Conservation (phyloP, 495 filamentous ascomycete genomes). For the Sordaria brevicollis region DNA sequence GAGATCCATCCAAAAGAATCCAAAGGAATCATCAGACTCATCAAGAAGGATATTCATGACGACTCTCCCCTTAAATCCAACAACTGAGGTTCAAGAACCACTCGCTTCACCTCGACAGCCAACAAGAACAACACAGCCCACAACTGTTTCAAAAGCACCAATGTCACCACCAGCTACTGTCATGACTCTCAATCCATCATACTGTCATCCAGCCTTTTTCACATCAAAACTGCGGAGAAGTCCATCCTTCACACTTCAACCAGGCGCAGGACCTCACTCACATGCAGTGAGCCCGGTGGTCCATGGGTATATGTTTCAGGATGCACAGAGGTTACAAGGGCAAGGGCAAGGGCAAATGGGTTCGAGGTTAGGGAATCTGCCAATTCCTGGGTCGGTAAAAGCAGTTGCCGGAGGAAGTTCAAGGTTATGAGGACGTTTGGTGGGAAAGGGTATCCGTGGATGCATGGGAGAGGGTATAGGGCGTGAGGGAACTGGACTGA, state of each 20-base stretch:
- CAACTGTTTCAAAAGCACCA: not conserved
- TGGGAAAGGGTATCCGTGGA: not conserved
- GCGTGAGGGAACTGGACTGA: too few species aligned
- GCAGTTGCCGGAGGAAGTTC: slow-evolving; percentile 3
- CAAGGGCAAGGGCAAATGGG: slow-evolving; percentile 11
- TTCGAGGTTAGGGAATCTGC: not conserved
- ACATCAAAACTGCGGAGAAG: slow-evolving; percentile 37
- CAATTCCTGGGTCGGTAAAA: not conserved
- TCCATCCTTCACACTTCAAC: slow-evolving; percentile 17
- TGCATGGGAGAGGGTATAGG: not conserved
- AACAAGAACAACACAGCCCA: not conserved
- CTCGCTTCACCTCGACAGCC: not conserved
- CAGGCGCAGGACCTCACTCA: slow-evolving; percentile 13
- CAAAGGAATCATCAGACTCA: not conserved
- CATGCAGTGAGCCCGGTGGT: slow-evolving; percentile 32
- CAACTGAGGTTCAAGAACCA: slow-evolving; percentile 1
- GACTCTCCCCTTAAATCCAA: not conserved
- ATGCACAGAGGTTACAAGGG: slow-evolving; percentile 12
- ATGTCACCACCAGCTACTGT: not conserved
- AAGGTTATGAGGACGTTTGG: slow-evolving; percentile 28
- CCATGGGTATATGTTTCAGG: slow-evolving; percentile 43
- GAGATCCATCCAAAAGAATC: too few species aligned
- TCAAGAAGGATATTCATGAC: not conserved
- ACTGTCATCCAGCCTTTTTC: slow-evolving; percentile 50
- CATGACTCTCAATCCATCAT: slow-evolving; percentile 25